These are phyloP conservation scores for Clarireedia monteithiana DNA, from an alignment of 2,329 filamentous ascomycete genomes.

Conservation along the genomic window DNA sequence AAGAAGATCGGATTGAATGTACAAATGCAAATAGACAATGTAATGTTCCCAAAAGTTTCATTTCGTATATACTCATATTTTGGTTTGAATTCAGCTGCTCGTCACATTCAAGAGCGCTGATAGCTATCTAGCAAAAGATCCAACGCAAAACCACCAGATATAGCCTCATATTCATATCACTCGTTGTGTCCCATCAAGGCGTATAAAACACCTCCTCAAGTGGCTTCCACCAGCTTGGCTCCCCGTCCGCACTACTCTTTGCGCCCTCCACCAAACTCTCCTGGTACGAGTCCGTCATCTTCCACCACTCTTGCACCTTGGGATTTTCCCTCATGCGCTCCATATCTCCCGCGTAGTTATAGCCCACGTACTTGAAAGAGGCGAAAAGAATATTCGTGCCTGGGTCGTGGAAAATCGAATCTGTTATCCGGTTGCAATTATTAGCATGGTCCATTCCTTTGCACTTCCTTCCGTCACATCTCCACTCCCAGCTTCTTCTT, in stretches of 20 bases:
- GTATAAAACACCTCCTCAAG: conserved; percentile 63
- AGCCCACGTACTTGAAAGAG: conserved; percentile 71
- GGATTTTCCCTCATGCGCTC: conserved; percentile 64
- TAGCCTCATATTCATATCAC: neutral
- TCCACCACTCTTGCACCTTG: conserved; percentile 72
- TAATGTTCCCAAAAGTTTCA: no score
- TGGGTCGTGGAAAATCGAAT: conserved; percentile 66
- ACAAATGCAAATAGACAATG: no score
- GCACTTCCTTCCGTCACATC: no score
- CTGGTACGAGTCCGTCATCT: conserved; percentile 71
- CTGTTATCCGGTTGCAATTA: conserved; percentile 31
- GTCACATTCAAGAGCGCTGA: no score
- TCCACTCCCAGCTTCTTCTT: no score
- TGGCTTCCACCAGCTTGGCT: conserved; percentile 60
- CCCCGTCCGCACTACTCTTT: conserved; percentile 48
- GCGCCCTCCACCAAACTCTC: conserved; percentile 54
- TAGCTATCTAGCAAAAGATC: no score
- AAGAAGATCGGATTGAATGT: neutral
- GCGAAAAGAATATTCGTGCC: conserved; percentile 59
- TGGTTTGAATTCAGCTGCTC: no score
- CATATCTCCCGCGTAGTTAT: conserved; percentile 68
- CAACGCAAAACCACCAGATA: neutral
- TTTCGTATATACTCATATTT: no score
- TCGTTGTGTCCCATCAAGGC: conserved; percentile 32
- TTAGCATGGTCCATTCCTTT: neutral